Conservation (phyloP, 768 basidiomycete species). For the Tylopilus felleus region DNA sequence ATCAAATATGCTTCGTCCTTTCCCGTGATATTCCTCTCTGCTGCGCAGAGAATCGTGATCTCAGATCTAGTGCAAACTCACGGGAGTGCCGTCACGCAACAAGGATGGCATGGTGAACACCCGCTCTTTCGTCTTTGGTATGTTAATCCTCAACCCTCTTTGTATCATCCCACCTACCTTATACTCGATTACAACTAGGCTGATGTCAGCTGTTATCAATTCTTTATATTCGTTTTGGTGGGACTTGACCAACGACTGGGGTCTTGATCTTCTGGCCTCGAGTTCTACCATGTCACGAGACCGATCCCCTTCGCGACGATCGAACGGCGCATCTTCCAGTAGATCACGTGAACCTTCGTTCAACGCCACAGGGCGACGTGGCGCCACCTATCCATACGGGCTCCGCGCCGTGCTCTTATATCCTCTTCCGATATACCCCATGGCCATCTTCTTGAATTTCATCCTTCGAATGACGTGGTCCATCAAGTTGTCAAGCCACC, state of each 20-base stretch:
- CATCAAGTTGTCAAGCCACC: slow-evolving; percentile 82
- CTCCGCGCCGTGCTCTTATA: slow-evolving; percentile 75
- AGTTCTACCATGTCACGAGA: slow-evolving; percentile 25
- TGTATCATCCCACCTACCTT: background rate
- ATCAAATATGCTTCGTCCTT: slow-evolving; percentile 96
- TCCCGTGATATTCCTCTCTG: slow-evolving; percentile 92
- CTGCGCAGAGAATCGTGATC: slow-evolving; percentile 75
- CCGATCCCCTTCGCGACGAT: slow-evolving; percentile 45
- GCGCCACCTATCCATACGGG: slow-evolving; percentile 54
- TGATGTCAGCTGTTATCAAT: slow-evolving; percentile 81
- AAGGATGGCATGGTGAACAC: slow-evolving; percentile 72
- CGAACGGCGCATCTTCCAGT: slow-evolving; percentile 23
- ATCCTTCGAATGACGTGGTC: slow-evolving; percentile 92
- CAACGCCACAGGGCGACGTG: slow-evolving; percentile 13
- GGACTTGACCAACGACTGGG: slow-evolving; percentile 99
- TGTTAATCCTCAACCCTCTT: slow-evolving; percentile 20
- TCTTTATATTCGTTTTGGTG: slow-evolving; percentile 98
- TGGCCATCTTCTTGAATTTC: slow-evolving; percentile 78
- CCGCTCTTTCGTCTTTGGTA: slow-evolving; percentile 84
- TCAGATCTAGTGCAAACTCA: slow-evolving; percentile 52
- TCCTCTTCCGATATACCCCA: slow-evolving; percentile 80
- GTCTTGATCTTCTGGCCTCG: slow-evolving; percentile 66
- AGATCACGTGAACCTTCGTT: slow-evolving; percentile 9
- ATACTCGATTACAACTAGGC: slow-evolving; percentile 43
- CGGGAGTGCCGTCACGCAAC: slow-evolving; percentile 40